These are phyloP conservation scores for Chlorella vulgaris DNA, from an alignment of 139 green algal species.

Conservation along the genomic window DNA sequence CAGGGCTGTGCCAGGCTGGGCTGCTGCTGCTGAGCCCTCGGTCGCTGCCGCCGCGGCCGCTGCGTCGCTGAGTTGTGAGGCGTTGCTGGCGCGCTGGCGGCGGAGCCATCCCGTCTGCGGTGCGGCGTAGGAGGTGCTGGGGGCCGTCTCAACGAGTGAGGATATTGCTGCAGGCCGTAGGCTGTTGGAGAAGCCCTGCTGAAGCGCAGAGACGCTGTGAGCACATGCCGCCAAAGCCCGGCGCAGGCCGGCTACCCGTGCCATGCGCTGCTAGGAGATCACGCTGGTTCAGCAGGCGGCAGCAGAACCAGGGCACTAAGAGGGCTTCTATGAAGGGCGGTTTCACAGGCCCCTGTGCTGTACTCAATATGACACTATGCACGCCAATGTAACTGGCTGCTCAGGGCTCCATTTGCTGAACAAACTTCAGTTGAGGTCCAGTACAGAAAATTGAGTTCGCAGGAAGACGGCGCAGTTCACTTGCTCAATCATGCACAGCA, in stretches of 20 bases:
- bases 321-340: too few relatives aligned
- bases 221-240: neutral
- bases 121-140: neutral
- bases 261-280: neutral
- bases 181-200: neutral
- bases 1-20: neutral
- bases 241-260: neutral
- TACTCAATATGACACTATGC: too few relatives aligned
- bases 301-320: too few relatives aligned
- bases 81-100: slow-evolving; percentile 1
- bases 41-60: neutral
- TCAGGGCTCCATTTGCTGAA: too few relatives aligned
- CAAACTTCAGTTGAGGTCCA: too few relatives aligned
- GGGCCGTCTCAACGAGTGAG: neutral
- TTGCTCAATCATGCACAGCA: too few relatives aligned
- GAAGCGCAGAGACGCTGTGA: neutral
- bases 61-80: neutral
- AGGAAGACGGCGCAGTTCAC: too few relatives aligned
- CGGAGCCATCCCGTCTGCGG: slow-evolving; percentile 1
- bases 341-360: too few relatives aligned
- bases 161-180: neutral
- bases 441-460: too few relatives aligned
- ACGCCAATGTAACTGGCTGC: too few relatives aligned
- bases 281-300: too few relatives aligned
- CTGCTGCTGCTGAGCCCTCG: too few relatives aligned